phyloP scores from a whole-genome alignment of 495 filamentous ascomycete genomes.

The Penicillium taxi region DNA sequence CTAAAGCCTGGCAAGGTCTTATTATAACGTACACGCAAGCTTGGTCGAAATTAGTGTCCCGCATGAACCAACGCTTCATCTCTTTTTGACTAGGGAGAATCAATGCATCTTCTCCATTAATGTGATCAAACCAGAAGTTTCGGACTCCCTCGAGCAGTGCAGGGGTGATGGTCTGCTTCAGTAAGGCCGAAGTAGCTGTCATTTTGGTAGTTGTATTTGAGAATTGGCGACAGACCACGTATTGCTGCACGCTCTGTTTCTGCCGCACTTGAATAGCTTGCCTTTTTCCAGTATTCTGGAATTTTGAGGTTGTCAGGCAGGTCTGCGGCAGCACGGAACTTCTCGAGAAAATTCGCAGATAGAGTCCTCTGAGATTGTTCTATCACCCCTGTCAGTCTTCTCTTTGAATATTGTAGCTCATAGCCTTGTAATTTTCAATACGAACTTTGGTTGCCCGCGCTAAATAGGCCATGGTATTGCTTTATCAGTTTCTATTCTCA shows the following conservation, averaged over 20 bases:
- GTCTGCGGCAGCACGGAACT: background rate
- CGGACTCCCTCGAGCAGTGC: constrained; percentile 15
- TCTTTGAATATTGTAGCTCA: no score
- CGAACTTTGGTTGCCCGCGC: no score
- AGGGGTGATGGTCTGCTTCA: constrained; percentile 18
- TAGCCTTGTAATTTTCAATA: no score
- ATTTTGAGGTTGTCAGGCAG: background rate
- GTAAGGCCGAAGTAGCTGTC: background rate
- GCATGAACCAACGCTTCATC: constrained; percentile 23
- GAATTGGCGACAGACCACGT: no score
- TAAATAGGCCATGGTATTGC: no score
- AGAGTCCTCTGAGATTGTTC: background rate
- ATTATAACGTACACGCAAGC: constrained; percentile 19
- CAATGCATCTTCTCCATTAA: constrained; percentile 8
- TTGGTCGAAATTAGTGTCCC: constrained; percentile 20
- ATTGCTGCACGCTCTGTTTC: no score
- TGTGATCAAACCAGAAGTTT: constrained; percentile 20
- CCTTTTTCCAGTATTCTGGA: no score
- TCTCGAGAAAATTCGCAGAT: background rate
- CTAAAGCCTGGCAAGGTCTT: background rate
- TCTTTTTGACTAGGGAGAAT: constrained; percentile 14
- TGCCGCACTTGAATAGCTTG: no score
- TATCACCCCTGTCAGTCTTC: no score
- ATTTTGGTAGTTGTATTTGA: constrained; percentile 6
- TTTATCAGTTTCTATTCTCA: no score